phyloP scores from a whole-genome alignment of 345 rosid species.

The Eucalyptus tenuipes region DNA sequence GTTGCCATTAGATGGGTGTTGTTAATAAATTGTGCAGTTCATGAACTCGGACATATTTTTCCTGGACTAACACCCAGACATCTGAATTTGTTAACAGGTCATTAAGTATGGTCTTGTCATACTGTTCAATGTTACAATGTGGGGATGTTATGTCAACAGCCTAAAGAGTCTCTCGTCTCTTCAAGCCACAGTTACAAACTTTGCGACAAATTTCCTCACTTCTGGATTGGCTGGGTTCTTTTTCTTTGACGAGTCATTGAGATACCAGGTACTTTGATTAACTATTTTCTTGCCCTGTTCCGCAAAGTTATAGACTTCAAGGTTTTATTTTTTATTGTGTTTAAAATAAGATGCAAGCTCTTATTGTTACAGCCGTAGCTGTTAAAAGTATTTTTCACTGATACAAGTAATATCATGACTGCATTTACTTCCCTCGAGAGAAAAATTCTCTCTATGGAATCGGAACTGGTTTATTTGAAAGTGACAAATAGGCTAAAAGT shows the following conservation, averaged over 20 bases:
- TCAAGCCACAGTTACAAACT: slow-evolving; percentile 83
- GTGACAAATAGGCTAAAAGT: neutral
- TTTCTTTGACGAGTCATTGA: slow-evolving; percentile 50
- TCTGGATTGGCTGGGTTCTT: slow-evolving; percentile 81
- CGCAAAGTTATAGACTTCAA: neutral
- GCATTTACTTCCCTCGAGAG: neutral
- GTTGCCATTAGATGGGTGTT: neutral
- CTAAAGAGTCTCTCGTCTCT: slow-evolving; percentile 78
- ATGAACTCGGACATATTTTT: neutral
- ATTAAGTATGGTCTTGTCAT: slow-evolving; percentile 47
- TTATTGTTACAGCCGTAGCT: neutral
- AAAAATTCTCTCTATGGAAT: neutral
- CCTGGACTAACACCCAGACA: neutral
- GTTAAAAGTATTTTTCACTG: neutral
- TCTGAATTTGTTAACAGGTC: slow-evolving; percentile 13
- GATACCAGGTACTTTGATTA: slow-evolving; percentile 31
- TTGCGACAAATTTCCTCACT: slow-evolving; percentile 74
- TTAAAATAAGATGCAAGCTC: neutral
- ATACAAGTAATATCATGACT: neutral
- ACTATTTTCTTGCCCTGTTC: neutral
- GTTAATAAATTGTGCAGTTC: neutral
- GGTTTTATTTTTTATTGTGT: neutral
- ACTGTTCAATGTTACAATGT: slow-evolving; percentile 64
- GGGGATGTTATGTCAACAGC: slow-evolving; percentile 92
- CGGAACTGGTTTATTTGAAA: neutral